These are phyloP conservation scores for Gastrolobium bilobum DNA, from an alignment of 306 rosid genomes.

Conservation along the genomic window DNA sequence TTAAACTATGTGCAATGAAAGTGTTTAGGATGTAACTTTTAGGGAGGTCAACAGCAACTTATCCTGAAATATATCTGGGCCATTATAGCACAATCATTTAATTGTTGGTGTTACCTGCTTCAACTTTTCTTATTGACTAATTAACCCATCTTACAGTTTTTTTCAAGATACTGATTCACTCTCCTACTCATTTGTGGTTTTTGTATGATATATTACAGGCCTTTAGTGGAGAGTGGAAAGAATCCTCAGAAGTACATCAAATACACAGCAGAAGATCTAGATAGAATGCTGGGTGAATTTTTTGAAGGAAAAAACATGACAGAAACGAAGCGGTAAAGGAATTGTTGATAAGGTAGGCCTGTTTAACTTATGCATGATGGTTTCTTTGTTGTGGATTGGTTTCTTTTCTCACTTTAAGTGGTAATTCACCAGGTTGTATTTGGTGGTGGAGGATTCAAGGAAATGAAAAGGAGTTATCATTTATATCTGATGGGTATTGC, in stretches of 20 bases:
- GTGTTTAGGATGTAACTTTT: not conserved
- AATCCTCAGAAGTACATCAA: slow-evolving; percentile 86
- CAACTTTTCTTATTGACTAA: not conserved
- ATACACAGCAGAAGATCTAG: slow-evolving; percentile 88
- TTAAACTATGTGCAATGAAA: not conserved
- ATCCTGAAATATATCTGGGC: not conserved
- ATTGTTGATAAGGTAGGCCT: slow-evolving; percentile 26
- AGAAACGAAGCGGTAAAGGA: slow-evolving; percentile 69
- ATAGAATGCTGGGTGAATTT: slow-evolving; percentile 93
- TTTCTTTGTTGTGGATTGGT: slow-evolving; percentile 25
- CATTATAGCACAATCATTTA: too few species aligned
- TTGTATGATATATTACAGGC: slow-evolving; percentile 52
- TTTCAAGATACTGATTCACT: not conserved
- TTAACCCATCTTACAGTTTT: not conserved
- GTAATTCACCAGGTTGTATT: slow-evolving; percentile 32
- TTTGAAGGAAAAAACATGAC: slow-evolving; percentile 88
- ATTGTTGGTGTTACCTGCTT: not conserved
- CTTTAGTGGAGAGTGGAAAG: slow-evolving; percentile 89
- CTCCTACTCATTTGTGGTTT: not conserved
- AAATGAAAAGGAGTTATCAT: slow-evolving; percentile 9
- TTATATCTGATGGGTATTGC: slow-evolving; percentile 24
- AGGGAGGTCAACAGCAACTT: not conserved
- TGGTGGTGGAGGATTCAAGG: slow-evolving; percentile 29
- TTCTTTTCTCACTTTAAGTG: slow-evolving; percentile 8
- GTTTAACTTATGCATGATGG: not conserved